Evolutionary conservation across 495 filamentous ascomycete species (phyloP).

Genomic region (Penicillium pancosmium): DNA sequence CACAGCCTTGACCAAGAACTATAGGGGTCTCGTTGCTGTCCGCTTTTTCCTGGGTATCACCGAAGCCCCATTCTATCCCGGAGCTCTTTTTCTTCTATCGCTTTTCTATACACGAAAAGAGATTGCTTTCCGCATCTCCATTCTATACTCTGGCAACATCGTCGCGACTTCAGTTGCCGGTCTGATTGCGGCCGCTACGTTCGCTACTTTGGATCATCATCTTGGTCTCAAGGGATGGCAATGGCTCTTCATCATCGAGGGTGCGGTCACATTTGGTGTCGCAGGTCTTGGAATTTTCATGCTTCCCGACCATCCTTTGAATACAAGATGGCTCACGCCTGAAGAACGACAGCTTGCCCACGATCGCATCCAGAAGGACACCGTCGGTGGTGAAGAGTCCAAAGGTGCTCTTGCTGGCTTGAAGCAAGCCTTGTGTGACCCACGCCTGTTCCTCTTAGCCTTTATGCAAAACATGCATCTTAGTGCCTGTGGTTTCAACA

Average conservation of each 20-base stretch:
- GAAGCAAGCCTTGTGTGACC: conserved; percentile 8
- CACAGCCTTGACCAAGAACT: conserved; percentile 41
- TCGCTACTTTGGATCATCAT: conserved; percentile 13
- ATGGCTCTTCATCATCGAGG: conserved; percentile 16
- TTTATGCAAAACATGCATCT: conserved; percentile 31
- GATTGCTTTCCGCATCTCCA: conserved; percentile 40
- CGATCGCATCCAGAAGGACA: conserved; percentile 3
- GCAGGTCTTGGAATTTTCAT: conserved; percentile 3
- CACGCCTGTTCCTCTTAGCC: conserved; percentile 16
- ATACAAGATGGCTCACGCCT: neutral
- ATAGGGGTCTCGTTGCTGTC: conserved; percentile 35
- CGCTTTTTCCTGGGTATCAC: conserved; percentile 41
- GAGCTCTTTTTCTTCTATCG: conserved; percentile 42
- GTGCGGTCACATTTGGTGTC: conserved; percentile 2
- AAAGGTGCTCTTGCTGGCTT: conserved; percentile 7
- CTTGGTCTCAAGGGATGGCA: conserved; percentile 17
- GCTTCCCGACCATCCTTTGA: conserved; percentile 5
- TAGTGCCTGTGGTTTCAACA: conserved; percentile 33
- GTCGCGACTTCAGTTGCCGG: conserved; percentile 46
- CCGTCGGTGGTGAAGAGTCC: conserved; percentile 5
- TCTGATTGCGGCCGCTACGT: conserved; percentile 39
- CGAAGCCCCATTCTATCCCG: conserved; percentile 52
- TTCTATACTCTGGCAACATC: conserved; percentile 45
- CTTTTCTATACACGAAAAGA: conserved; percentile 50
- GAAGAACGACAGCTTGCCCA: conserved; percentile 4